Base-by-base conservation (phyloP, 2,329 filamentous ascomycete species). In the Macrophomina tecta region DNA sequence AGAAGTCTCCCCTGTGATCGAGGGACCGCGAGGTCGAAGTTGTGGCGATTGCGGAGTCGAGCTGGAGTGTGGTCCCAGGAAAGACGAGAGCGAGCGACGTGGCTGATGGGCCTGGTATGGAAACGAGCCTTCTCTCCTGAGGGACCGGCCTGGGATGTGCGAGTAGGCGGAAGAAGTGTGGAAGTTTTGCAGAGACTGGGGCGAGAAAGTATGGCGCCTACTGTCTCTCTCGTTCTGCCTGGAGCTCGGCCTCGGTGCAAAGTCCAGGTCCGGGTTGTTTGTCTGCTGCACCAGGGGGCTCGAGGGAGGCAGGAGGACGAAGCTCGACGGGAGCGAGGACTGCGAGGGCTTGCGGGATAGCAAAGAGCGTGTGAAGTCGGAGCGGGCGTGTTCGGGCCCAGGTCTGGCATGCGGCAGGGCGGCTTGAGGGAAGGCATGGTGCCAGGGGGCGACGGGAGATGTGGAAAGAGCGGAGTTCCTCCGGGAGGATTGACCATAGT, bases 211-310 rank as follows among this genome's bases (percentile, higher is more conserved):
- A 71, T 93, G 90, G 28, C 92, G 86, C 53, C 91, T 85, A 16
- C 85, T 85, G 53, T 77, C 80, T 66, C 81, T 83, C 36, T 86
- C 83, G 2, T 80, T 81, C 51, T 76, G 76, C 60, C 77, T 71
- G 45, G 76, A 76, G 69, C 67, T 66, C 82, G 69, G 73, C 46
- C 70, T 71, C 5, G 86, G 82, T 2, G 87, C 83, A 56, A 90
- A 82, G 67, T 92, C 89, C 28, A 90, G 75, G 71, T 95, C 92
- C 6, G 92, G 90, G 71, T 94, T 95, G 79, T 90, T 96, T 73
- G 93, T 89, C 49, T 93, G 93, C 73, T 97, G 90, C 0, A 96
- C 94, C 11, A 99, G 83, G 14, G 95, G 95, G 73, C 94, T 98
- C 2, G 95, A 98, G 0, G 95, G 94, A 2, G 92, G 88, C 78